Conservation (phyloP, 2,329 filamentous ascomycete genomes). For the Sarocladium strictum region DNA sequence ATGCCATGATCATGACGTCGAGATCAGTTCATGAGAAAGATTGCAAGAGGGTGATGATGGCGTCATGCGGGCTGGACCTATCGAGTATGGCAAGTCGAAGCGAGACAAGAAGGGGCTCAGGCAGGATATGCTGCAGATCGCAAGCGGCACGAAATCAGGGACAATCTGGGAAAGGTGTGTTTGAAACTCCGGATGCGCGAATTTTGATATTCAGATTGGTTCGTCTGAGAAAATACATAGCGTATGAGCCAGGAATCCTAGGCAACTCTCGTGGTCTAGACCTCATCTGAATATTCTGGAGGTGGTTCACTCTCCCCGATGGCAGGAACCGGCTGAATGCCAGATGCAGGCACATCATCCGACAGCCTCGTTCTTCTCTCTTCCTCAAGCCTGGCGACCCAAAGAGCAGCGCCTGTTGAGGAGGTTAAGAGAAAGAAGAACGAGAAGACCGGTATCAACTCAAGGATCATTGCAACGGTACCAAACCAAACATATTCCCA, state of each 20-base stretch:
- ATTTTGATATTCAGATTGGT: no score
- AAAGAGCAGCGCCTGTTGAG: constrained; percentile 77
- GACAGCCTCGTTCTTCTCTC: constrained; percentile 25
- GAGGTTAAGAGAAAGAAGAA: constrained; percentile 92
- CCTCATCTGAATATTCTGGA: constrained; percentile 20
- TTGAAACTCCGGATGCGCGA: no score
- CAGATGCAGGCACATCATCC: constrained; percentile 3
- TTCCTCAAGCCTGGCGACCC: constrained; percentile 74
- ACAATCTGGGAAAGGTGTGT: no score
- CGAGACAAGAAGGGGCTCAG: no score
- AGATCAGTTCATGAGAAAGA: neutral
- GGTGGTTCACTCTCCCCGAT: constrained; percentile 16
- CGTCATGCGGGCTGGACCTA: neutral
- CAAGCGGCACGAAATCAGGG: no score
- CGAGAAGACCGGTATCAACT: constrained; percentile 84
- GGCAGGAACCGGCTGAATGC: constrained; percentile 10
- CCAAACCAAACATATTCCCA: constrained; percentile 96
- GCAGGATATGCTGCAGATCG: no score
- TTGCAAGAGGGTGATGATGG: neutral
- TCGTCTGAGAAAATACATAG: no score
- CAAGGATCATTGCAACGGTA: constrained; percentile 72
- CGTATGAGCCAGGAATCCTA: neutral
- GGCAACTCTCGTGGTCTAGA: neutral
- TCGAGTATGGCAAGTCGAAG: neutral
- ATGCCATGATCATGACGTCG: neutral